A percentile compares a stretch with the other conserved stretches of the same genome.
phyloP scores from a whole-genome alignment of 208 protist genomes.

The Trypanosoma conorhini region DNA sequence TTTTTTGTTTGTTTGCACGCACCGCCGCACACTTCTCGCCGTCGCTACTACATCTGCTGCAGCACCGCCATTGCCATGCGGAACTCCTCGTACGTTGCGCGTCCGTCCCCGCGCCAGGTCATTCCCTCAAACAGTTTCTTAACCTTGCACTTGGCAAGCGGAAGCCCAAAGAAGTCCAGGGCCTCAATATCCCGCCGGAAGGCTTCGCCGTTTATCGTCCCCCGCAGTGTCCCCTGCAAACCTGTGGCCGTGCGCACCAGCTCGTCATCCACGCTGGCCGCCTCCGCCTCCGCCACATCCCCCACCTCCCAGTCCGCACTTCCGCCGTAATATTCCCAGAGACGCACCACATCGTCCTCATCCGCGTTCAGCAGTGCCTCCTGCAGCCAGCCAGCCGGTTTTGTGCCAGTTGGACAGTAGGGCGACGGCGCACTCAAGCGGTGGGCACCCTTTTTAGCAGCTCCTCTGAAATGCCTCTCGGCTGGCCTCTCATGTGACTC shows the following conservation, averaged over 20 bases:
- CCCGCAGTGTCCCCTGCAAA: conserved; percentile 9
- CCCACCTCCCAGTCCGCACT: neutral
- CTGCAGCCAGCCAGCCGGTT: conserved; percentile 31
- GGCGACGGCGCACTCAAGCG: neutral
- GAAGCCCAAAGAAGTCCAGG: conserved; percentile 64
- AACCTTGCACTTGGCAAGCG: conserved; percentile 38
- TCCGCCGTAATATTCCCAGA: conserved; percentile 63
- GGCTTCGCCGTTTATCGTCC: conserved; percentile 24
- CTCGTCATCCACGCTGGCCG: conserved; percentile 1
- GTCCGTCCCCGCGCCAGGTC: conserved; percentile 34
- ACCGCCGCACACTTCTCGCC: neutral
- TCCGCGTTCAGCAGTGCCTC: conserved; percentile 45
- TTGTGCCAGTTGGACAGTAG: neutral
- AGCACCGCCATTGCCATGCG: conserved; percentile 43
- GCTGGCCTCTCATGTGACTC: neutral
- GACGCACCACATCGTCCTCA: conserved; percentile 33
- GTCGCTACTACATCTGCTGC: conserved; percentile 40
- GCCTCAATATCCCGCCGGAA: conserved; percentile 58
- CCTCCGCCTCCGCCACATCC: neutral
- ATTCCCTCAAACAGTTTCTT: conserved; percentile 48
- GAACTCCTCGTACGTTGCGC: conserved; percentile 60
- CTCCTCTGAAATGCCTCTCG: neutral
- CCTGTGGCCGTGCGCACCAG: conserved; percentile 25
- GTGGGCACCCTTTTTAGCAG: neutral
- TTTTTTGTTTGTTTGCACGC: neutral